phyloP scores from a whole-genome alignment of 2,329 filamentous ascomycete genomes.

The Chrysoporthe deuterocubensis region DNA sequence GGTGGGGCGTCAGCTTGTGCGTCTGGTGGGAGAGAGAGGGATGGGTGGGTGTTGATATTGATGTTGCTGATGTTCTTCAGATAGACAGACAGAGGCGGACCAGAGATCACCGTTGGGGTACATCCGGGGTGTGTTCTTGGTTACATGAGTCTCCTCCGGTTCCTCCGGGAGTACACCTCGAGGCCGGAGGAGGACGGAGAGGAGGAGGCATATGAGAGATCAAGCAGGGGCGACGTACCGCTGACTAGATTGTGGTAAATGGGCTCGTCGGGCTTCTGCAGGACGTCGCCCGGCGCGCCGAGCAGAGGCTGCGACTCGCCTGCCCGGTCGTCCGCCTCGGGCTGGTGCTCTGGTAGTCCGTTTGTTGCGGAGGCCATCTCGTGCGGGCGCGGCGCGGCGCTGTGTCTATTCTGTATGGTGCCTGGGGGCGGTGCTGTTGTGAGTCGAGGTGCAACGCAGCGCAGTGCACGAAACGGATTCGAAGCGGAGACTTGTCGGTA shows the following conservation, averaged over 20 bases:
- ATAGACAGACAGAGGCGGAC: too few relatives aligned
- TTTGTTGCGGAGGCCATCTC: conserved; percentile 69
- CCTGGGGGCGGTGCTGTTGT: neutral
- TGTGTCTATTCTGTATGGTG: neutral
- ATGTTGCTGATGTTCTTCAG: too few relatives aligned
- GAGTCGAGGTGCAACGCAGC: too few relatives aligned
- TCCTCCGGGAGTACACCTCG: too few relatives aligned
- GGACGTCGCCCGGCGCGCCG: conserved; percentile 72
- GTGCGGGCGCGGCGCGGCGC: neutral
- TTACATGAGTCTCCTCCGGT: too few relatives aligned
- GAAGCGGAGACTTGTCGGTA: too few relatives aligned
- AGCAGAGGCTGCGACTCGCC: conserved; percentile 72
- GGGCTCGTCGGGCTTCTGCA: conserved; percentile 66
- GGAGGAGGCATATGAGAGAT: neutral
- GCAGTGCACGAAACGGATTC: too few relatives aligned
- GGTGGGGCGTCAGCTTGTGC: conserved; percentile 7
- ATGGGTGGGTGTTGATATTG: neutral
- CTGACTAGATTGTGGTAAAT: conserved; percentile 74
- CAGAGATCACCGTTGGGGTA: too few relatives aligned
- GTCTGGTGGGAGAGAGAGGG: conserved; percentile 18
- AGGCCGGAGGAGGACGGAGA: neutral
- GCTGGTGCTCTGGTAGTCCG: conserved; percentile 61
- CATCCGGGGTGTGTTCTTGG: too few relatives aligned
- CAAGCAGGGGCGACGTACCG: conserved; percentile 54
- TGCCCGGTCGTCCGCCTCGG: conserved; percentile 40